phyloP scores from a whole-genome alignment of 768 basidiomycete genomes.

The Suillus hirtellus region DNA sequence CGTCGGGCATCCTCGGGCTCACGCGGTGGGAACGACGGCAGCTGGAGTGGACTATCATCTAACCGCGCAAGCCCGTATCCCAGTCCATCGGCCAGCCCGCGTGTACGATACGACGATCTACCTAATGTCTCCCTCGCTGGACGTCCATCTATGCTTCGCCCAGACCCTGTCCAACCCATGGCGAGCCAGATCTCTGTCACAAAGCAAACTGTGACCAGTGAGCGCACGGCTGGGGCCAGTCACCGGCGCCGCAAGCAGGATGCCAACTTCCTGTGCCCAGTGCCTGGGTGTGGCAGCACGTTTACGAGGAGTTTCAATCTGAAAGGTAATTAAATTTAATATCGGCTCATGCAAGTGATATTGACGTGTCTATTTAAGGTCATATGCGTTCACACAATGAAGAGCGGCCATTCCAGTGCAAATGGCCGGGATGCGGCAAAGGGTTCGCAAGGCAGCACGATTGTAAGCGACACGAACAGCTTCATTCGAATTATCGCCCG shows the following conservation, averaged over 20 bases:
- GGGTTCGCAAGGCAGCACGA: slow-evolving; percentile 95
- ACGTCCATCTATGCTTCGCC: slow-evolving; percentile 20
- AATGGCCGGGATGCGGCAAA: slow-evolving; percentile 93
- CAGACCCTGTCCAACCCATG: slow-evolving; percentile 4
- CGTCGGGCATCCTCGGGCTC: slow-evolving; percentile 46
- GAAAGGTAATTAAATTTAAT: slow-evolving; percentile 56
- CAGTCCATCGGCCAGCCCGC: slow-evolving; percentile 65
- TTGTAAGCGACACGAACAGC: slow-evolving; percentile 93
- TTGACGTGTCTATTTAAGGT: slow-evolving; percentile 43
- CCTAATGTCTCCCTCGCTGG: slow-evolving; percentile 31
- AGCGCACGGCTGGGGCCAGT: slow-evolving; percentile 85
- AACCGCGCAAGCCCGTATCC: slow-evolving; percentile 63
- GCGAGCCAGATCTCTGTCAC: slow-evolving; percentile 35
- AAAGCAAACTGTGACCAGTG: slow-evolving; percentile 88
- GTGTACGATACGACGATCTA: slow-evolving; percentile 53
- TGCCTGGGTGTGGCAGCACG: slow-evolving; percentile 82
- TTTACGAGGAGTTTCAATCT: slow-evolving; percentile 94
- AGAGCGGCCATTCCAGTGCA: slow-evolving; percentile 92
- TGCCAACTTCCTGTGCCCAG: slow-evolving; percentile 81
- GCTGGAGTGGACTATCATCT: slow-evolving; percentile 37
- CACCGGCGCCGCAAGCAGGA: slow-evolving; percentile 85
- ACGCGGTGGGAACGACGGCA: slow-evolving; percentile 28
- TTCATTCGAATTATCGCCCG: slow-evolving; percentile 90
- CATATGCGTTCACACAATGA: slow-evolving; percentile 94
- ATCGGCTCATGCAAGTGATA: slow-evolving; percentile 11